Conservation (phyloP, 73 alveolate genomes). For the Paramecium caudatum region DNA sequence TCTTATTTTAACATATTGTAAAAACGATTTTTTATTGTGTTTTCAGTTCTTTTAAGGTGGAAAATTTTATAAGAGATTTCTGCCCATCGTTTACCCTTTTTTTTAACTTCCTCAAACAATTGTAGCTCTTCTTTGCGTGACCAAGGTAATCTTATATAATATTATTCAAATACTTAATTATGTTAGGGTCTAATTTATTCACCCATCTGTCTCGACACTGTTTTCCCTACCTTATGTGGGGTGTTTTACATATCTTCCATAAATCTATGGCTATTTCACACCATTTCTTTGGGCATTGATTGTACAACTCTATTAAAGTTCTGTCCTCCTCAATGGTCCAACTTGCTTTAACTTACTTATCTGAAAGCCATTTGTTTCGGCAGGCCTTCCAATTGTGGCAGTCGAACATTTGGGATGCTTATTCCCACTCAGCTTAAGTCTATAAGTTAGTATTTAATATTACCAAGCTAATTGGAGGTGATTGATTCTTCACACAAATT, state of each 20-base stretch:
- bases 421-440: constrained; percentile 39
- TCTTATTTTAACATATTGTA: constrained; percentile 53
- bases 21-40: constrained; percentile 54
- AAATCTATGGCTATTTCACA: constrained; percentile 64
- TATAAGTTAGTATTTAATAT: not conserved
- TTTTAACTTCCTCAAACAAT: constrained; percentile 14
- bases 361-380: constrained; percentile 57
- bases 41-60: constrained; percentile 47
- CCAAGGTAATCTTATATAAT: constrained; percentile 49
- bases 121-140: constrained; percentile 32
- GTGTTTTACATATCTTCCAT: constrained; percentile 53
- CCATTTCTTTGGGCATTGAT: constrained; percentile 46
- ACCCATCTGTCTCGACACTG: constrained; percentile 68
- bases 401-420: not conserved
- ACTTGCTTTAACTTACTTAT: constrained; percentile 6
- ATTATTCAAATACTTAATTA: not conserved
- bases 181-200: constrained; percentile 62
- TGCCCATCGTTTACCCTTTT: constrained; percentile 64
- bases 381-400: constrained; percentile 67
- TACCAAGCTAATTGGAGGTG: constrained; percentile 45
- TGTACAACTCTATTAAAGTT: constrained; percentile 9
- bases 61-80: constrained; percentile 48
- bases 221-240: constrained; percentile 49
- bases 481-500: constrained; percentile 7
- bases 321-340: constrained; percentile 60